A percentile compares a stretch with the other conserved stretches of the same genome.
phyloP scores from a whole-genome alignment of 2,329 filamentous ascomycete genomes.

The Cucurbitaria berberidis region DNA sequence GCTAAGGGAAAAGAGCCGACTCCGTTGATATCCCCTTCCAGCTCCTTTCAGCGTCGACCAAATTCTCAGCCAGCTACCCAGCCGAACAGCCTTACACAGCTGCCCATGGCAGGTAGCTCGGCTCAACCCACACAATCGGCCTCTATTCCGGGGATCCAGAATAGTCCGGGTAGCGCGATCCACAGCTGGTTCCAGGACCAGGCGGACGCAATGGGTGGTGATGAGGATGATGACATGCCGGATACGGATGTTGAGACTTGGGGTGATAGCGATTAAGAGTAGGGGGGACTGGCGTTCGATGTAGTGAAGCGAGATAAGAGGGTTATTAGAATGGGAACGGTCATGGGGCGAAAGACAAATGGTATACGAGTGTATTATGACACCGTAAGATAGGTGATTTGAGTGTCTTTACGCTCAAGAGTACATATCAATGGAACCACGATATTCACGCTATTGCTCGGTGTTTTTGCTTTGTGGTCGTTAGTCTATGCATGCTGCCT shows the following conservation, averaged over 20 bases:
- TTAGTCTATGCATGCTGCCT: too few relatives aligned
- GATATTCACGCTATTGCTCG: too few relatives aligned
- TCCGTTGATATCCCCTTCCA: too few relatives aligned
- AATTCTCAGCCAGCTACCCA: background rate
- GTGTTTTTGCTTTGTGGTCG: too few relatives aligned
- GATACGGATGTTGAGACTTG: constrained; percentile 7
- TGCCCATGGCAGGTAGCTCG: background rate
- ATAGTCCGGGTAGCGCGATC: background rate
- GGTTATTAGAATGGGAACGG: background rate
- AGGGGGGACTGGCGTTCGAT: background rate
- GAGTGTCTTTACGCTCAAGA: too few relatives aligned
- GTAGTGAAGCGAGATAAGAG: background rate
- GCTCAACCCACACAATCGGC: background rate
- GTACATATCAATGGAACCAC: too few relatives aligned
- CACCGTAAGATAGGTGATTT: too few relatives aligned
- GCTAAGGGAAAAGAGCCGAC: too few relatives aligned
- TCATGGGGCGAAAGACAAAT: background rate
- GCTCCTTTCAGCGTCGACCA: too few relatives aligned
- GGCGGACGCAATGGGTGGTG: background rate
- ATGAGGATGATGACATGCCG: constrained; percentile 5
- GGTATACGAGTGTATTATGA: too few relatives aligned
- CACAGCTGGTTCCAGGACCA: background rate
- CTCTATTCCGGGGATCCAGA: background rate
- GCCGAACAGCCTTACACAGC: background rate
- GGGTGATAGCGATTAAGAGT: background rate